Evolutionary conservation across 2,329 filamentous ascomycete genomes (phyloP).

Genomic region (Neonectria hederae): DNA sequence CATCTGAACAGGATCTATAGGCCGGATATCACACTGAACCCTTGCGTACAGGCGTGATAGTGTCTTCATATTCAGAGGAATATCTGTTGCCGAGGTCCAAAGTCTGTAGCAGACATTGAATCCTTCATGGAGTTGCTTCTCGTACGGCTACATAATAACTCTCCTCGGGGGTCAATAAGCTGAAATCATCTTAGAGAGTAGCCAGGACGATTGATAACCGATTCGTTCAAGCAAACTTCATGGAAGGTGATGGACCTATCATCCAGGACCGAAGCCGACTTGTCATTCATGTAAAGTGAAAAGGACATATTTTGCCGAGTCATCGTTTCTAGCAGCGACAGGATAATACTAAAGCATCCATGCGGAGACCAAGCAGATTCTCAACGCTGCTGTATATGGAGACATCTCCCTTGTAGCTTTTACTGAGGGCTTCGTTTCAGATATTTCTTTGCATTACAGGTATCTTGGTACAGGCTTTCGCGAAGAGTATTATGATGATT

Average conservation of each 20-base stretch:
- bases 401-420: conserved; percentile 43
- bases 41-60: not conserved
- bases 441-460: conserved; percentile 37
- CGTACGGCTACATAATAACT: conserved; percentile 8
- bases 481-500: conserved; percentile 32
- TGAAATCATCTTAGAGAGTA: not conserved
- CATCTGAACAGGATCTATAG: conserved; percentile 3
- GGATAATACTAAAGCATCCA: not conserved
- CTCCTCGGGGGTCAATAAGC: not conserved
- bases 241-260: conserved; percentile 15
- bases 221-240: conserved; percentile 12
- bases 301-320: conserved; percentile 14
- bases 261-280: conserved; percentile 25
- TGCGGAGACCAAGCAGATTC: conserved; percentile 35
- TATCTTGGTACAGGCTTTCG: conserved; percentile 38
- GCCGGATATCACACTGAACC: not conserved
- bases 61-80: conserved; percentile 17
- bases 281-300: conserved; percentile 10
- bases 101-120: conserved; percentile 13
- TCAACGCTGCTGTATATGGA: conserved; percentile 39
- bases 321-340: too few relatives aligned
- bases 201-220: not conserved
- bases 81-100: conserved; percentile 15
- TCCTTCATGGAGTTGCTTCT: conserved; percentile 13
- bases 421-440: conserved; percentile 37